A percentile compares a stretch with the other conserved stretches of the same genome.
phyloP scores from a whole-genome alignment of 2,329 filamentous ascomycete genomes.

The Blumeriella jaapii region DNA sequence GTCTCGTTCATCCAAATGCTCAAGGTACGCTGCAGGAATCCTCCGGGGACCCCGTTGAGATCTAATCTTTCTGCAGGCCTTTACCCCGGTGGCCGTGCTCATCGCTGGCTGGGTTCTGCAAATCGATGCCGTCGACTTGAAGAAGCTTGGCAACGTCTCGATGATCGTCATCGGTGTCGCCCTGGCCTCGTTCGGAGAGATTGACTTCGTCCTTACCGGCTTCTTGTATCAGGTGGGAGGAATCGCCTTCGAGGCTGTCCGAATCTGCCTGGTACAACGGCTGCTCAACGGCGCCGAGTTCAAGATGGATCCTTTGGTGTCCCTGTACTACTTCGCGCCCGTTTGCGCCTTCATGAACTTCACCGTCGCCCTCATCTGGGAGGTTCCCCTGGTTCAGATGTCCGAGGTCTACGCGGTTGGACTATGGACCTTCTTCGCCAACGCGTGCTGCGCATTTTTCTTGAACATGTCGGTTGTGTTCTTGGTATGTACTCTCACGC shows the following conservation, averaged over 20 bases:
- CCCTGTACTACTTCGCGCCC: constrained; percentile 81
- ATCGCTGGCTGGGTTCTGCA: constrained; percentile 82
- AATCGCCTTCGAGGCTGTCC: constrained; percentile 71
- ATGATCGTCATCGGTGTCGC: constrained; percentile 91
- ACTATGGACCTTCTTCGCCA: constrained; percentile 58
- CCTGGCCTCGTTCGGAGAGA: constrained; percentile 90
- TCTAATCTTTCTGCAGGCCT: constrained; percentile 57
- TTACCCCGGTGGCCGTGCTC: constrained; percentile 86
- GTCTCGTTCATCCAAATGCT: constrained; percentile 99
- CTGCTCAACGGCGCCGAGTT: constrained; percentile 72
- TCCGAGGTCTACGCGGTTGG: constrained; percentile 64
- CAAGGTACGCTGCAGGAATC: constrained; percentile 52
- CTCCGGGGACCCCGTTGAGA: no score
- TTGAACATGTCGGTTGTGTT: constrained; percentile 81
- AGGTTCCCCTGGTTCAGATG: constrained; percentile 58
- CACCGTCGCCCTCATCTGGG: constrained; percentile 59
- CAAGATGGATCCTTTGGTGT: constrained; percentile 87
- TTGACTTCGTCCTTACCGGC: constrained; percentile 75
- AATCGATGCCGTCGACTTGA: constrained; percentile 66
- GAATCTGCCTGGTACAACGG: constrained; percentile 74
- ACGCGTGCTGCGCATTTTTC: constrained; percentile 67
- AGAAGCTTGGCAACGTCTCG: constrained; percentile 83
- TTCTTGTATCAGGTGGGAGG: constrained; percentile 71
- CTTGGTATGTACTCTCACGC: constrained; percentile 45
- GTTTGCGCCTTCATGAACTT: constrained; percentile 77